A percentile compares a stretch with the other conserved stretches of the same genome.
Evolutionary conservation across 768 basidiomycete genomes (phyloP).

Genomic region (Rhodocollybia butyracea): DNA sequence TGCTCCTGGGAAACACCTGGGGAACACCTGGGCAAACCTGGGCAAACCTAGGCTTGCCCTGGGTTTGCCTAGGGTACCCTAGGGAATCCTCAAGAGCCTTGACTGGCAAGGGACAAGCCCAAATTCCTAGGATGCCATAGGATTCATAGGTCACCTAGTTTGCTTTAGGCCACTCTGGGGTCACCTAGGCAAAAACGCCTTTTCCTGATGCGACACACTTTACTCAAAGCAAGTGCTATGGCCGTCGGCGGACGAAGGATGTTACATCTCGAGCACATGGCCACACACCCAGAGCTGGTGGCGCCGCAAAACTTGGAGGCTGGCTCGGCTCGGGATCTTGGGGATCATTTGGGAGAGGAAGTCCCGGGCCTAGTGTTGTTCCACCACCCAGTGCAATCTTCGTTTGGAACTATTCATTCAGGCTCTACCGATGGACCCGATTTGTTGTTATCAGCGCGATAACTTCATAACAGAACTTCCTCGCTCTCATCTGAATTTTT

Average conservation of each 20-base stretch:
- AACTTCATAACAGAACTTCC: conserved; percentile 45
- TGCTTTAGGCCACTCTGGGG: too few species aligned
- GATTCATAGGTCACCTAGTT: too few species aligned
- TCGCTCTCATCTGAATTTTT: conserved; percentile 52
- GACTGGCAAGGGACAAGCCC: too few species aligned
- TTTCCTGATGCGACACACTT: conserved; percentile 43
- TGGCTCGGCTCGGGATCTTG: conserved; percentile 1
- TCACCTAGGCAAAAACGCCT: too few species aligned
- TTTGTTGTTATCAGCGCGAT: conserved; percentile 20
- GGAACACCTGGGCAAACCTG: too few species aligned
- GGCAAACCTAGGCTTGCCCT: too few species aligned
- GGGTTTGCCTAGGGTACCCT: too few species aligned
- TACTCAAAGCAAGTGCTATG: conserved; percentile 41
- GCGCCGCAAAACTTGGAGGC: neutral
- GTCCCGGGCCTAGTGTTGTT: neutral
- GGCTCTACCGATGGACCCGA: conserved; percentile 1
- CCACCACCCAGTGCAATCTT: conserved; percentile 10
- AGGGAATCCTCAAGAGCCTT: too few species aligned
- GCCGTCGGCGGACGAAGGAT: conserved; percentile 72
- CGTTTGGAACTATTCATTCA: conserved; percentile 2
- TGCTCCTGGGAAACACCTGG: too few species aligned
- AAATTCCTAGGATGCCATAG: too few species aligned
- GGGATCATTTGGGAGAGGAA: neutral
- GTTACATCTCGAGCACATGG: conserved; percentile 28
- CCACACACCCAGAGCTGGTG: neutral